Evolutionary conservation across 2,329 filamentous ascomycete species (phyloP), one percentile per base, ranked within the genome.

Genomic region (Fusarium compactum): DNA sequence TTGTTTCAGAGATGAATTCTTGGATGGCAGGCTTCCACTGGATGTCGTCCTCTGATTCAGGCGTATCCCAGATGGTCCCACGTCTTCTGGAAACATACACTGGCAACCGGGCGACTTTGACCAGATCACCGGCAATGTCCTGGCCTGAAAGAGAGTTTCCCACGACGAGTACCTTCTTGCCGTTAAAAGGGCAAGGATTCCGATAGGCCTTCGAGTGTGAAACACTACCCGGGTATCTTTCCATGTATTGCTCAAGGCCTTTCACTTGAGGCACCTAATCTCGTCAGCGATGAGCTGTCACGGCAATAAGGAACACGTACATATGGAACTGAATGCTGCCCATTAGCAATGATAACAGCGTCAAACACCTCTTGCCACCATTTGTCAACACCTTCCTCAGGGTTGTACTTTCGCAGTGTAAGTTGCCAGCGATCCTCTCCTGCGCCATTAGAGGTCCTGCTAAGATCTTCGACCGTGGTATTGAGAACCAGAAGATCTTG

Each of bases 321-420:
- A 27, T 56, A 56, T n/a, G 53, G 53, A 25, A 56, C 18, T 3
- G 53, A 56, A 27, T 34, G 38, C 20, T 56, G 53, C 2, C 53
- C 53, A 11, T 34, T 56, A 1, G 53, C 41, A 46, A 56, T 32
- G 12, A 56, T n/a, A 4, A 56, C 29, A 46, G 53, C 43, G 12
- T 48, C 53, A 11, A 40, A 56, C 5, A 22, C 11, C 29, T 56
- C 53, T 16, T 56, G 43, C 53, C 43, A n/a, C 53, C 53, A 56
- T n/a, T 56, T 43, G 15, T 56, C 53, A 3, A 56, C 24, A 2
- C 22, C 43, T 16, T 14, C 8, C 12, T 2, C 24, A 22, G 5
- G 3, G 22, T 40, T 7, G 2, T 56, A 14, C 18, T 30, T 40
- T 2, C 43, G 12, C 10, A 56, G 12, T 7, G 30, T 48, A 14